Conservation (phyloP, 257 asterid genomes). For the Ajuga chamaepitys region DNA sequence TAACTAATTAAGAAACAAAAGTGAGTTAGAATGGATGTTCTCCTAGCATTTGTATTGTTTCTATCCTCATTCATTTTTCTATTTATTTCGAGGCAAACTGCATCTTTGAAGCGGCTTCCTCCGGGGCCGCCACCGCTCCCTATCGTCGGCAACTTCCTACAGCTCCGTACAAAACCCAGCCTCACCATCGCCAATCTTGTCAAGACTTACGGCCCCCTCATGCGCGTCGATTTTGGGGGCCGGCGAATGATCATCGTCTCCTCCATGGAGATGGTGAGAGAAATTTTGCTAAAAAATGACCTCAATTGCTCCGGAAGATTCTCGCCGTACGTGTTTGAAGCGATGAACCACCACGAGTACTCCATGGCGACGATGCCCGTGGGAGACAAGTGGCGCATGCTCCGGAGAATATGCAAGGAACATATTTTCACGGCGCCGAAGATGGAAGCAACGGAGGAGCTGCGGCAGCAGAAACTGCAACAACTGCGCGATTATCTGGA, state of each 20-base stretch:
- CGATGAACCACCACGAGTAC: neutral
- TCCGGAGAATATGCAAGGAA: constrained; percentile 19
- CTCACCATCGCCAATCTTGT: neutral
- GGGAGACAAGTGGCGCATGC: constrained; percentile 9
- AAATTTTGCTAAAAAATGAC: constrained; percentile 22
- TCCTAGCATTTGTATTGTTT: too few relatives aligned
- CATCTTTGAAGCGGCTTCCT: too few relatives aligned
- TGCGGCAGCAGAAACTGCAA: constrained; percentile 21
- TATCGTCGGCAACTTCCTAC: constrained; percentile 14
- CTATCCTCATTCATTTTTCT: too few relatives aligned
- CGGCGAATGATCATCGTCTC: constrained; percentile 13
- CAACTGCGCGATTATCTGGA: neutral
- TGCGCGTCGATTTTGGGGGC: constrained; percentile 30
- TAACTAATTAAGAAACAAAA: too few relatives aligned
- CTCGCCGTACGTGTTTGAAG: neutral
- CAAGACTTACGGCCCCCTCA: constrained; percentile 15
- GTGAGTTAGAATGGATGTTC: too few relatives aligned
- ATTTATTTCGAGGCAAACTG: too few relatives aligned
- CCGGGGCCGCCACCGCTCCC: constrained; percentile 17
- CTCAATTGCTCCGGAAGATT: neutral
- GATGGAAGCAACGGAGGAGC: constrained; percentile 17
- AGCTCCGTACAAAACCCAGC: constrained; percentile 11
- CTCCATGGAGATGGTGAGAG: constrained; percentile 16
- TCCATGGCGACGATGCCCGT: constrained; percentile 15
- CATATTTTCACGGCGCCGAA: neutral